phyloP scores from a whole-genome alignment of 805 yeast species.

The Spathaspora gorwiae region DNA sequence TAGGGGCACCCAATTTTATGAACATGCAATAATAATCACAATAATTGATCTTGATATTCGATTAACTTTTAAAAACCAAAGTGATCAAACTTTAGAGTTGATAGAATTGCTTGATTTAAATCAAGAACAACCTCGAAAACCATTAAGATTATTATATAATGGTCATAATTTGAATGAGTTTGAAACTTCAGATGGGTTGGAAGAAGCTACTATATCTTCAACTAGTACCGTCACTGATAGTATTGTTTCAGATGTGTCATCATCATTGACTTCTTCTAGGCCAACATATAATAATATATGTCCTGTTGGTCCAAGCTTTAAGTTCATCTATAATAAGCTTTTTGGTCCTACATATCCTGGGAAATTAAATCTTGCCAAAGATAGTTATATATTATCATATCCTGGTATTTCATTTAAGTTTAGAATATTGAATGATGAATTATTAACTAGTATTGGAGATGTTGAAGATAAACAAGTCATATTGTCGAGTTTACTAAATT shows the following conservation, averaged over 20 bases:
- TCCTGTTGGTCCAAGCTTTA: slow-evolving; percentile 21
- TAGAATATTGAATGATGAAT: slow-evolving; percentile 17
- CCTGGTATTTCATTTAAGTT: slow-evolving; percentile 56
- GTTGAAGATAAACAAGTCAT: slow-evolving; percentile 16
- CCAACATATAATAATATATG: slow-evolving; percentile 3
- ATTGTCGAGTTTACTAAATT: slow-evolving; percentile 26
- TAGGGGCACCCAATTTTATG: slow-evolving; percentile 23
- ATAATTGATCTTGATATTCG: slow-evolving; percentile 22
- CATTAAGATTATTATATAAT: slow-evolving; percentile 25
- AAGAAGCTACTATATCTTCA: slow-evolving; percentile 9
- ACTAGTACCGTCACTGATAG: not conserved
- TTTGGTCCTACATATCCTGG: slow-evolving; percentile 68
- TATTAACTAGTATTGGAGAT: slow-evolving; percentile 10
- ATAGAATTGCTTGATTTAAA: slow-evolving; percentile 26
- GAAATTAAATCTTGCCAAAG: slow-evolving; percentile 16
- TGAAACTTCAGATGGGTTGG: not conserved
- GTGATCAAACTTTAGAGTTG: slow-evolving; percentile 21
- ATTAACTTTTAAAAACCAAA: slow-evolving; percentile 23
- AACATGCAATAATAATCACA: slow-evolving; percentile 28
- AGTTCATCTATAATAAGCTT: slow-evolving; percentile 47
- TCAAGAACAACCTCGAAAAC: not conserved
- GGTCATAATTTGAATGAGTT: slow-evolving; percentile 25
- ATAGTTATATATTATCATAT: slow-evolving; percentile 45
- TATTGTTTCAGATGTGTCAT: not conserved
- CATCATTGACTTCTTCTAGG: slow-evolving; percentile 1